Conservation (phyloP, 2,329 filamentous ascomycete species). For the Corinectria fuckeliana region DNA sequence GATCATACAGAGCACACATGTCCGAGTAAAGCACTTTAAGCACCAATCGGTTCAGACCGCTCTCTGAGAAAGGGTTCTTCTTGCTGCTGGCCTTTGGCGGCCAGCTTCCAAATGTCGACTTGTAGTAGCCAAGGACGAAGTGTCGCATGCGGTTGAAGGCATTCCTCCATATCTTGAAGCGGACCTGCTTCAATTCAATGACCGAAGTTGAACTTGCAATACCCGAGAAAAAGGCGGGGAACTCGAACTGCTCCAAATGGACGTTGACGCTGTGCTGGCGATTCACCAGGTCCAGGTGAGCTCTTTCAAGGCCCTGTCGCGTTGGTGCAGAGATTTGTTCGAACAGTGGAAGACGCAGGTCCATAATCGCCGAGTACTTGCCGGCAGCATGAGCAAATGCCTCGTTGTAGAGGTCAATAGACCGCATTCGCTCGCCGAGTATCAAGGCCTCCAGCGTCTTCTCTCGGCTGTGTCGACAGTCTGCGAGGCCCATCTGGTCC, state of each 20-base stretch:
- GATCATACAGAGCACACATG: conserved; percentile 84
- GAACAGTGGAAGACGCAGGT: conserved; percentile 72
- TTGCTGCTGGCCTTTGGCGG: conserved; percentile 90
- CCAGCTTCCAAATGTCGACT: conserved; percentile 71
- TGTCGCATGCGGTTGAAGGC: conserved; percentile 77
- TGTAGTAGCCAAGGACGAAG: conserved; percentile 73
- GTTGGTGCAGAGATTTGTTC: conserved; percentile 73
- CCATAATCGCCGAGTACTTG: conserved; percentile 77
- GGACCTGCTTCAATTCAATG: conserved; percentile 76
- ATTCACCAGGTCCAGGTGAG: conserved; percentile 78
- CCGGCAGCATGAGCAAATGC: conserved; percentile 91
- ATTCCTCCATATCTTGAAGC: conserved; percentile 83
- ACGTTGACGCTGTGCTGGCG: conserved; percentile 73
- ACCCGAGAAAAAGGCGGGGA: conserved; percentile 87
- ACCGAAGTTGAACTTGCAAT: conserved; percentile 83
- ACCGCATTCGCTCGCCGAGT: conserved; percentile 88
- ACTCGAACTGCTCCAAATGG: conserved; percentile 87
- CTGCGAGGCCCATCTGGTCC: conserved; percentile 76
- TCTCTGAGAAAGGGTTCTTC: conserved; percentile 88
- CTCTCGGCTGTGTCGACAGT: conserved; percentile 81
- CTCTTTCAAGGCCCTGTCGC: conserved; percentile 79
- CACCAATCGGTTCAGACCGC: conserved; percentile 84
- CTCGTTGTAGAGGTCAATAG: conserved; percentile 82
- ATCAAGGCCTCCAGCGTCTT: conserved; percentile 90
- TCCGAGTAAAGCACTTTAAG: conserved; percentile 84